Base-by-base conservation (phyloP, 768 basidiomycete genomes). In the Lentinula sp. region DNA sequence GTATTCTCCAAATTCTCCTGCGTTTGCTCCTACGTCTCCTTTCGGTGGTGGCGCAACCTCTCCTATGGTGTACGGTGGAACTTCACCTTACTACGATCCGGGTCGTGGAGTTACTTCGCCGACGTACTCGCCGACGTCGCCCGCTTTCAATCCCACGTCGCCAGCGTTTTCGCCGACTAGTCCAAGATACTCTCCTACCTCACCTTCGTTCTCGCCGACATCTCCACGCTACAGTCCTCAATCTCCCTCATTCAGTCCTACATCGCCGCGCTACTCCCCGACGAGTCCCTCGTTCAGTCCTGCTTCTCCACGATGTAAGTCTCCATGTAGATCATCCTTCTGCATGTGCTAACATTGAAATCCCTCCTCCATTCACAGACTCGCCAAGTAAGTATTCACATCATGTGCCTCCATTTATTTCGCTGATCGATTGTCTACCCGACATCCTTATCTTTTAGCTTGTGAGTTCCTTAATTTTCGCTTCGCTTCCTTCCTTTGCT, bases 281-380 rank as follows among this genome's bases (percentile, higher is more conserved):
- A 90, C 93, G 35, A 91, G 89, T 69, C 94, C 95, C 0, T 91
- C 89, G 0, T 96, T 94, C 79, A 93, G 90, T 65, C 93, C 93
- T 23, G 87, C 91, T n/a, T 93, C 92, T n/a, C 95, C 93, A 10
- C 81, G 89, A 71, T 92, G 89, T 91, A 77, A 77, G 88, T 78
- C 49, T 28, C 48, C 54, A 51, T 60, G 2, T 65, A 61, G 54
- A 57, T 63, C 2, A 63, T 59, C 45, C 57, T 64, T 12, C 18
- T 49, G 43, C 10, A 9, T 8, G 62, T 55, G 57, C 67, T 77
- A 16, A 75, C 64, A 43, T 28, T 3, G 3, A 28, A 3, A 28
- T 28, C 28, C 1, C 57, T 50, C 42, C 20, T 12, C 43, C 48
- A 23, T 13, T 60, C 66, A 33, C 66, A 91, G 90, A 92, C 73